Base-by-base conservation (phyloP, 83 land plant species). In the Diphasiastrum complanatum region DNA sequence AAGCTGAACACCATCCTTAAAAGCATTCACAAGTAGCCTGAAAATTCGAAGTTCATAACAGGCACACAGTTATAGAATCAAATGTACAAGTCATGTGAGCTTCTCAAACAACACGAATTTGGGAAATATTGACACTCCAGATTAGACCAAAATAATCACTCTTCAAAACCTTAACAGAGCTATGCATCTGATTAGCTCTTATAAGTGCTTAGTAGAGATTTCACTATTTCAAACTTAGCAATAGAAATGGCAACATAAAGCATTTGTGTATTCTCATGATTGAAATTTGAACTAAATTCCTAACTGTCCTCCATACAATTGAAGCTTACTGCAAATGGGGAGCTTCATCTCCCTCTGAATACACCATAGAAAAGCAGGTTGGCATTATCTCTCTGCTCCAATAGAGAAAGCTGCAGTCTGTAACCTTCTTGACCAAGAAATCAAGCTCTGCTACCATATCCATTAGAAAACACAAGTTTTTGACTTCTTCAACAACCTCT, bases 321-420 rank as follows among this genome's bases (percentile, higher is more conserved):
- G 46, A 30, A 29, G 62, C 81, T 53, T 79, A 77, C 82, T 79
- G 82, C 33, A 79, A 63, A 59, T 69, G 65, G 38, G 60, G 61
- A 33, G 71, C 76, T 59, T 67, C 81, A 23, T 41, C 51, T 14
- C 48, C 70, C 35, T 79, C 67, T n/a, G 60, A 16, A 59, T 79
- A 79, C 20, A 79, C 62, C 81, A 79, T 61, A 40, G 80, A 61
- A 51, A 77, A 72, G 67, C 81, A 79, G 53, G 72, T 67, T 18
- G 68, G 36, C 69, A 79, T 71, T 59, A 76, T 71, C 60, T 77
- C 82, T 64, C 64, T 66, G 68, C 67, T 71, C 82, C 82, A 79
- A 51, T 76, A 79, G 38, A 79, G 64, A 37, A 79, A 77, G 49
- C 68, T 64, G 45, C 82, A 79, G 52, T 77, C 69, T 61, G 80